Conservation (phyloP, 257 asterid genomes). For the Fraxinus cuspidata region DNA sequence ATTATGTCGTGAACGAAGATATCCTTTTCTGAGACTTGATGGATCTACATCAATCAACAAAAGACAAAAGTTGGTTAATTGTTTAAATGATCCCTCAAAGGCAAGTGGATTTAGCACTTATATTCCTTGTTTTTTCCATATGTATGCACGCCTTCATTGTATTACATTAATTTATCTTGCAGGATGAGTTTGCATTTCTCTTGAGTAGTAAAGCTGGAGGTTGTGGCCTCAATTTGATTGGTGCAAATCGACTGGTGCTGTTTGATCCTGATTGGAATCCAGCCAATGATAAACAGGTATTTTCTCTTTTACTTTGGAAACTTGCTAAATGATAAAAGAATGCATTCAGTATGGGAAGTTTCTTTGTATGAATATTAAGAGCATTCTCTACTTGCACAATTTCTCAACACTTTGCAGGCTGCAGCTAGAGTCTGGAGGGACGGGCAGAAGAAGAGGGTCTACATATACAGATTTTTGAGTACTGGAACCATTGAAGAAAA, state of each 20-base stretch:
- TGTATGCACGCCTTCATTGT: constrained; percentile 18
- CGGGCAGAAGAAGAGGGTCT: constrained; percentile 98
- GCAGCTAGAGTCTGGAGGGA: constrained; percentile 99
- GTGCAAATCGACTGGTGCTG: constrained; percentile 91
- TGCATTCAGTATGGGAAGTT: constrained; percentile 3
- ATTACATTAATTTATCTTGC: constrained; percentile 25
- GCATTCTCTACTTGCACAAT: constrained; percentile 23
- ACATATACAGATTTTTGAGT: constrained; percentile 90
- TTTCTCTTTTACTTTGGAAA: constrained; percentile 12
- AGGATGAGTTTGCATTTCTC: constrained; percentile 98
- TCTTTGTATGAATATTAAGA: constrained; percentile 14
- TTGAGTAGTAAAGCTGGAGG: constrained; percentile 99
- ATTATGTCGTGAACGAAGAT: constrained; percentile 94
- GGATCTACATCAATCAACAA: constrained; percentile 93
- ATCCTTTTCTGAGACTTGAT: constrained; percentile 92
- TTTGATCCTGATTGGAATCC: constrained; percentile 99
- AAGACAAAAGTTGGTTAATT: constrained; percentile 91
- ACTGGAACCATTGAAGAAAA: constrained; percentile 98
- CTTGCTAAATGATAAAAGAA: constrained; percentile 22
- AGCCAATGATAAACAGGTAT: constrained; percentile 98
- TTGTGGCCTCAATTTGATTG: constrained; percentile 95
- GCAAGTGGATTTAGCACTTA: constrained; percentile 38
- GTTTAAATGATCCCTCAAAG: constrained; percentile 83
- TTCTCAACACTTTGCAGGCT: constrained; percentile 56
- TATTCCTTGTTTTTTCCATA: constrained; percentile 22